These are phyloP conservation scores for Epithemia pelagica DNA, from an alignment of 108 stramenopile genomes.

Conservation along the genomic window DNA sequence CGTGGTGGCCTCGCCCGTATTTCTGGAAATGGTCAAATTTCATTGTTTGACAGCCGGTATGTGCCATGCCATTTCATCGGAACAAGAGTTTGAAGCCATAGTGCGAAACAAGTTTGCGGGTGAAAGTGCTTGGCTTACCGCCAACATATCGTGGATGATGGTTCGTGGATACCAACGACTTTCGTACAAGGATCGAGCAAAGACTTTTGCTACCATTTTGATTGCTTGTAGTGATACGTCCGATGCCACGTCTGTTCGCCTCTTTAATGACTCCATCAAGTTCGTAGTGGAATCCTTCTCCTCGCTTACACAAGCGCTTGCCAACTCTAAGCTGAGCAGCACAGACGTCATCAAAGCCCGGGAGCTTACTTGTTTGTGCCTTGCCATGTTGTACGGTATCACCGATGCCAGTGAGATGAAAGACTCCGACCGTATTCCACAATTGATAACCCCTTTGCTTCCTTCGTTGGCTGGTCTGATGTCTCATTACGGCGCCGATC, in stretches of 20 bases:
- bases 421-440: constrained; percentile 60
- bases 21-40: constrained; percentile 50
- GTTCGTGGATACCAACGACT: constrained; percentile 65
- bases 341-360: constrained; percentile 41
- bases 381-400: constrained; percentile 63
- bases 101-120: constrained; percentile 22
- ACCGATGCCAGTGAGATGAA: constrained; percentile 72
- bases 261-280: constrained; percentile 52
- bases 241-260: constrained; percentile 34
- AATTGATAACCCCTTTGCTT: constrained; percentile 65
- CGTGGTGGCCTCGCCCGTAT: constrained; percentile 47
- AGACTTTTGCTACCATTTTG: constrained; percentile 54
- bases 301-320: constrained; percentile 51
- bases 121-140: background rate
- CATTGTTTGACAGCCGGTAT: constrained; percentile 62
- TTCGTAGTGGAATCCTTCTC: constrained; percentile 58
- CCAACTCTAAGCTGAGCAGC: constrained; percentile 37
- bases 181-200: constrained; percentile 58
- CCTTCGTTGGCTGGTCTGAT: constrained; percentile 72
- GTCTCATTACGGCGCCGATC: constrained; percentile 62
- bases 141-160: constrained; percentile 17
- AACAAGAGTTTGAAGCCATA: constrained; percentile 35
- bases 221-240: constrained; percentile 60
- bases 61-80: constrained; percentile 43
- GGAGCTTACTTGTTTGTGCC: constrained; percentile 71